These are phyloP conservation scores for Ophiostoma australiae DNA, from an alignment of 2,329 filamentous ascomycete species.

Conservation along the genomic window DNA sequence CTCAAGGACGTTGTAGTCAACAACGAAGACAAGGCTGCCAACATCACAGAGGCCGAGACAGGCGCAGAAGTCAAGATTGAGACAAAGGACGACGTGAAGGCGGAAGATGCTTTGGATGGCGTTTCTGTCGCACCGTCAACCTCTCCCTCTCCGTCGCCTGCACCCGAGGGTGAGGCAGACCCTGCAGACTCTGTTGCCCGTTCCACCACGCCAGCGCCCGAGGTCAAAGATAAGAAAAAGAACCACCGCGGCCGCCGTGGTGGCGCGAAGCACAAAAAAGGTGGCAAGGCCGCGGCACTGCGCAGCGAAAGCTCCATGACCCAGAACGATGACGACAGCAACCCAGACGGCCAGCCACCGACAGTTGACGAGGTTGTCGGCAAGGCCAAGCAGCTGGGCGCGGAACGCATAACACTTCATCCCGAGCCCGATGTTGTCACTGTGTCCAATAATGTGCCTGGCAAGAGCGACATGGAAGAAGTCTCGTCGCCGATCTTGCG, in stretches of 20 bases:
- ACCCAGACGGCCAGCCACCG: slow-evolving; percentile 31
- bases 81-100: neutral
- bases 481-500: slow-evolving; percentile 56
- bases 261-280: slow-evolving; percentile 62
- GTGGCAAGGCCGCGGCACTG: neutral
- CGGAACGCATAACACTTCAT: slow-evolving; percentile 35
- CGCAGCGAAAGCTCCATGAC: slow-evolving; percentile 46
- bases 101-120: neutral
- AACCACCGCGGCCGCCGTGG: slow-evolving; percentile 66
- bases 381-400: slow-evolving; percentile 54
- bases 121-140: neutral
- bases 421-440: slow-evolving; percentile 60
- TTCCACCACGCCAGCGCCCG: neutral
- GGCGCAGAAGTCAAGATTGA: neutral
- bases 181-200: neutral
- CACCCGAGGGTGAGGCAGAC: neutral
- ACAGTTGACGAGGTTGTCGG: slow-evolving; percentile 59
- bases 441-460: slow-evolving; percentile 35
- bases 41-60: neutral
- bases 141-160: neutral
- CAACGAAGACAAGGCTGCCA: neutral
- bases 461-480: slow-evolving; percentile 50
- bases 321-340: slow-evolving; percentile 42
- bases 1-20: neutral
- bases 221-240: slow-evolving; percentile 57